Percentiles rank a stretch among this genome's conserved stretches.
phyloP scores from a whole-genome alignment of 2,329 filamentous ascomycete species.

The Hypomyces rosellus region DNA sequence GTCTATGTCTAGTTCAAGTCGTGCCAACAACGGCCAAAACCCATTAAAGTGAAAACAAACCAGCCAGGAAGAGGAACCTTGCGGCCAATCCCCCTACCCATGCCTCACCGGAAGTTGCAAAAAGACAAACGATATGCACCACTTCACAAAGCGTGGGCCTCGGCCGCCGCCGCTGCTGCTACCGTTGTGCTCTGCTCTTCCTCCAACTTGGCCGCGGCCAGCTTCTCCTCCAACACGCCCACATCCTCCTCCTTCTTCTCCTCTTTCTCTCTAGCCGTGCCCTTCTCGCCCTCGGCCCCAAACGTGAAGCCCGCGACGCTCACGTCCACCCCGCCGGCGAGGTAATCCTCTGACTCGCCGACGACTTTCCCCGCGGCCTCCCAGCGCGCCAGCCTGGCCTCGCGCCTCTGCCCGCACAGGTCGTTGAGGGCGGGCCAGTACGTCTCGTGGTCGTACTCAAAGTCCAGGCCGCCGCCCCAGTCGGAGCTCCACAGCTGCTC shows the following conservation, averaged over 20 bases:
- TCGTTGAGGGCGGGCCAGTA: slow-evolving; percentile 87
- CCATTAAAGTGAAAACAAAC: too few relatives aligned
- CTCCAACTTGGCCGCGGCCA: too few relatives aligned
- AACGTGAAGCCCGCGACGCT: slow-evolving; percentile 30
- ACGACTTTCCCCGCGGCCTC: slow-evolving; percentile 69
- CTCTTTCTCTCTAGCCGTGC: slow-evolving; percentile 9
- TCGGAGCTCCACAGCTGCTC: slow-evolving; percentile 76
- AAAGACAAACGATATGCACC: too few relatives aligned
- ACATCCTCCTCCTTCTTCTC: not conserved
- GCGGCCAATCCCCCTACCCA: too few relatives aligned
- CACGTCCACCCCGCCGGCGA: slow-evolving; percentile 55
- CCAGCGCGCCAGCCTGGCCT: slow-evolving; percentile 65
- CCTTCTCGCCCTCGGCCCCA: slow-evolving; percentile 10
- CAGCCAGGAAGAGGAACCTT: too few relatives aligned
- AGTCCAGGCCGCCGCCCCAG: slow-evolving; percentile 70
- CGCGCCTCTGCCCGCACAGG: slow-evolving; percentile 60
- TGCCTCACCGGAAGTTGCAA: too few relatives aligned
- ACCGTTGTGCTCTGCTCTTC: too few relatives aligned
- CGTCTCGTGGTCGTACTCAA: slow-evolving; percentile 79
- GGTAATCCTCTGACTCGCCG: slow-evolving; percentile 80
- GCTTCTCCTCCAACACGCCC: not conserved
- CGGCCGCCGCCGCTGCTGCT: too few relatives aligned
- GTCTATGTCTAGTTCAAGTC: too few relatives aligned
- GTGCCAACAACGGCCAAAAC: too few relatives aligned
- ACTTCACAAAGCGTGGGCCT: too few relatives aligned